These are phyloP conservation scores for Paramecium caudatum DNA, from an alignment of 73 alveolate genomes.

Conservation along the genomic window DNA sequence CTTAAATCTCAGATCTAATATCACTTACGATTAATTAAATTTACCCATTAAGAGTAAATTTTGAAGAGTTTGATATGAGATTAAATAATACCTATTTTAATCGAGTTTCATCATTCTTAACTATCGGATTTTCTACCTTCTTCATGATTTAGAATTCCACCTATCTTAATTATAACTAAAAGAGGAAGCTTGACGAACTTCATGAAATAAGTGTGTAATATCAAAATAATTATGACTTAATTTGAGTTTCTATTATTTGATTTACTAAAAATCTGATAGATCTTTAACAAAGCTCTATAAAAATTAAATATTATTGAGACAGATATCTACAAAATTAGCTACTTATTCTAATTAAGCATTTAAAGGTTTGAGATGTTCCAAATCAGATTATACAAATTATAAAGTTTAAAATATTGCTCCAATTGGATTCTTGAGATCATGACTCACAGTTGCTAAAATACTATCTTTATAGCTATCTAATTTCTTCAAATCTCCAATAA, in stretches of 20 bases:
- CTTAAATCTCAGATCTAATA: background rate
- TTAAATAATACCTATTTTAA: constrained; percentile 39
- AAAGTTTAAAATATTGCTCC: background rate
- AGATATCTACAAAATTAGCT: background rate
- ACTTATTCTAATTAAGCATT: background rate
- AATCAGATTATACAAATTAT: constrained; percentile 7
- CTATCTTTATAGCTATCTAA: constrained; percentile 40
- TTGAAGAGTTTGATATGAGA: constrained; percentile 25
- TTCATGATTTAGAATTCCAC: background rate
- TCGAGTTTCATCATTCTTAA: constrained; percentile 16
- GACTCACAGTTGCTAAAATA: constrained; percentile 58
- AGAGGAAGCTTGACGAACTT: background rate
- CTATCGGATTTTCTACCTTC: background rate
- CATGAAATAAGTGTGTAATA: background rate
- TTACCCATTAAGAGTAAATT: constrained; percentile 35
- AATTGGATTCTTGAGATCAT: constrained; percentile 50
- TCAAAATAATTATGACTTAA: background rate
- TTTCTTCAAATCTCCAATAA: background rate
- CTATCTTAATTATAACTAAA: background rate
- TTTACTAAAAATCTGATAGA: constrained; percentile 33
- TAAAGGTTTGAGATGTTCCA: background rate
- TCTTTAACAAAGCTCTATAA: constrained; percentile 52
- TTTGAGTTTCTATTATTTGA: constrained; percentile 1
- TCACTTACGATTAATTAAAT: background rate
- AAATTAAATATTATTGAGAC: background rate